Evolutionary conservation across 163 green algal species (phyloP), one percentile per base, ranked within the genome.

Genomic region (Scenedesmus sp.): DNA sequence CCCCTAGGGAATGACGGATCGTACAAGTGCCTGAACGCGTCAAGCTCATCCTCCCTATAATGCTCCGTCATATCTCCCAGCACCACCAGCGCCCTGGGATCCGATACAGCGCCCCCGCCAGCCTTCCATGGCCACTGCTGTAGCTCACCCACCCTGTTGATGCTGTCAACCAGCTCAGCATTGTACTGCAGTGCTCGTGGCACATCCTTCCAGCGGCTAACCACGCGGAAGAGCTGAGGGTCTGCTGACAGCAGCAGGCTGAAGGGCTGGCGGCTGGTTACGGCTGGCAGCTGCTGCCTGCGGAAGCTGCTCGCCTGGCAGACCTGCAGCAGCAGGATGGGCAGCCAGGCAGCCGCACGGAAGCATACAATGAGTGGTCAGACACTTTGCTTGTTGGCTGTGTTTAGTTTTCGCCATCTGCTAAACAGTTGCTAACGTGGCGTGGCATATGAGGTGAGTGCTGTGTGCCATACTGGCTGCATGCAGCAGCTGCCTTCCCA

Each of bases 21-120:
- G n/a, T 93, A 93, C 55, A 91, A 82, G 13, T 88, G 76, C 55
- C 90, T 85, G 84, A 93, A 93, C 1, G 90, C 85, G 84, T 93
- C 90, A 10, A 74, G n/a, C 62, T 93, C 84, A 54, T 85, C 60
- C 62, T 91, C 85, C 10, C 77, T 54, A 46, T 91, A 93, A 4
- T 88, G 54, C 83, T 93, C 90, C 8, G 90, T 93, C 59, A 93
- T 83, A 54, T 93, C 90, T 6, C 90, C 90, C n/a, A 93, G 86
- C 62, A 93, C 85, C n/a, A 91, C 90, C 85, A 93, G 64, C 2
- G 90, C 60, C 10, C 16, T 23, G 34, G 90, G 85, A 4, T 91
- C 26, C 77, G 52, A 8, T 46, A 93, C 90, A 52, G 74, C 15
- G 7, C 90, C 90, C 12, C 90, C 90, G 7, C 90, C 90, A 20